Percentiles rank a stretch among this genome's conserved stretches.
Conservation (phyloP, 495 filamentous ascomycete species). For the Neurospora sp. region DNA sequence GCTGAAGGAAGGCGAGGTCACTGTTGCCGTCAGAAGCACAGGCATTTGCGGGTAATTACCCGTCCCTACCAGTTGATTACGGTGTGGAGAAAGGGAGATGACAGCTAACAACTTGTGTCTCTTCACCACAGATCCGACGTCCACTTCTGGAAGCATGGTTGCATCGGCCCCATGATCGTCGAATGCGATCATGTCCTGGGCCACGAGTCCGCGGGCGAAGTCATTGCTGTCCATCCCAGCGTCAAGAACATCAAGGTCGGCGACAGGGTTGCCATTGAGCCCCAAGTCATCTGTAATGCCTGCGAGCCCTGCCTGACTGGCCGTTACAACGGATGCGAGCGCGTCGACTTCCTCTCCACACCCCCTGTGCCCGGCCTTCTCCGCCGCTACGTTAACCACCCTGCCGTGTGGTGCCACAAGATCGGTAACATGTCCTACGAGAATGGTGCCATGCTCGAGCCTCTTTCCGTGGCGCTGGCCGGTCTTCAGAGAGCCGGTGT, state of each 20-base stretch:
- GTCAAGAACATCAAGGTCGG: slow-evolving; percentile 67
- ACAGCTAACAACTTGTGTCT: slow-evolving; percentile 7
- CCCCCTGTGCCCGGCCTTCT: slow-evolving; percentile 83
- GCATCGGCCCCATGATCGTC: slow-evolving; percentile 92
- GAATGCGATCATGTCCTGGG: slow-evolving; percentile 78
- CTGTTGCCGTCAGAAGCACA: slow-evolving; percentile 75
- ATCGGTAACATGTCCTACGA: slow-evolving; percentile 83
- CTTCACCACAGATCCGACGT: slow-evolving; percentile 62
- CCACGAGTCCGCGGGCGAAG: slow-evolving; percentile 80
- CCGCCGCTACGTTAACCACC: slow-evolving; percentile 87
- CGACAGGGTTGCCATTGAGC: slow-evolving; percentile 85
- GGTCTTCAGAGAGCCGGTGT: slow-evolving; percentile 72
- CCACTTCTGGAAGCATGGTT: slow-evolving; percentile 91
- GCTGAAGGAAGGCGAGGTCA: slow-evolving; percentile 73
- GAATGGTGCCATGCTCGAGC: slow-evolving; percentile 78
- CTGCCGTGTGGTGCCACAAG: slow-evolving; percentile 87
- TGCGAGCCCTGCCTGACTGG: slow-evolving; percentile 87
- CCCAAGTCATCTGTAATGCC: slow-evolving; percentile 77
- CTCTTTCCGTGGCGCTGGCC: slow-evolving; percentile 74
- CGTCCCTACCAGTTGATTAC: slow-evolving; percentile 5
- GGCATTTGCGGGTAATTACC: slow-evolving; percentile 77
- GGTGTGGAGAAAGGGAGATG: slow-evolving; percentile 12
- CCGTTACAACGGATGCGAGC: slow-evolving; percentile 86
- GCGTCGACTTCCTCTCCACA: slow-evolving; percentile 75
- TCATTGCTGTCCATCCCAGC: slow-evolving; percentile 70